These are phyloP conservation scores for Bruguiera sexangula DNA, from an alignment of 345 rosid genomes.

Conservation along the genomic window DNA sequence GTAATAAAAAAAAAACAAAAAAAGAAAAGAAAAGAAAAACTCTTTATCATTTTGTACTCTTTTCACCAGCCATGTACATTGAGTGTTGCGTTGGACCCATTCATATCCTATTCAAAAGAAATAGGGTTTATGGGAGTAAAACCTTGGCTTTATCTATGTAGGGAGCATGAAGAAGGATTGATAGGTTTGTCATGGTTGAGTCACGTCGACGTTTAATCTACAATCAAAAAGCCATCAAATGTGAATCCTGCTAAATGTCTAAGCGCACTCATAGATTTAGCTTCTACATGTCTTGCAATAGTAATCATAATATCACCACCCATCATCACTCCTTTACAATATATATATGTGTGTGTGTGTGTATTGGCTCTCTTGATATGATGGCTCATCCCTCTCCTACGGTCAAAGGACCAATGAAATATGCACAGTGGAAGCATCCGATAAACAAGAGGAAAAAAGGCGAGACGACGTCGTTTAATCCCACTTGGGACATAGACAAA, in stretches of 20 bases:
- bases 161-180: background rate
- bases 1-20: too few species aligned
- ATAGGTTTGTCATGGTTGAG: slow-evolving; percentile 42
- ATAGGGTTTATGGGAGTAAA: slow-evolving; percentile 3
- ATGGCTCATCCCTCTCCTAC: slow-evolving; percentile 1
- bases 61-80: too few species aligned
- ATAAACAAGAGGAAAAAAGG: background rate
- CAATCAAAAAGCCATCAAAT: slow-evolving; percentile 9
- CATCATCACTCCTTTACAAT: too few species aligned
- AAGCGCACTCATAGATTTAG: background rate
- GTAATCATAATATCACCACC: too few species aligned
- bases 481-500: too few species aligned
- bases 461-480: too few species aligned
- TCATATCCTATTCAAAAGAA: background rate
- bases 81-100: too few species aligned
- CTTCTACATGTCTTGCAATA: too few species aligned
- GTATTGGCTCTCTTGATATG: background rate
- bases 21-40: too few species aligned
- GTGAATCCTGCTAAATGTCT: background rate
- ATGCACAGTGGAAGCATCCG: background rate
- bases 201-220: slow-evolving; percentile 50
- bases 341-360: too few species aligned
- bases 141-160: slow-evolving; percentile 13
- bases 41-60: too few species aligned
- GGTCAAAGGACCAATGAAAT: slow-evolving; percentile 6